These are phyloP conservation scores for Lactarius pseudohatsudake DNA, from an alignment of 768 basidiomycete species.

Conservation along the genomic window DNA sequence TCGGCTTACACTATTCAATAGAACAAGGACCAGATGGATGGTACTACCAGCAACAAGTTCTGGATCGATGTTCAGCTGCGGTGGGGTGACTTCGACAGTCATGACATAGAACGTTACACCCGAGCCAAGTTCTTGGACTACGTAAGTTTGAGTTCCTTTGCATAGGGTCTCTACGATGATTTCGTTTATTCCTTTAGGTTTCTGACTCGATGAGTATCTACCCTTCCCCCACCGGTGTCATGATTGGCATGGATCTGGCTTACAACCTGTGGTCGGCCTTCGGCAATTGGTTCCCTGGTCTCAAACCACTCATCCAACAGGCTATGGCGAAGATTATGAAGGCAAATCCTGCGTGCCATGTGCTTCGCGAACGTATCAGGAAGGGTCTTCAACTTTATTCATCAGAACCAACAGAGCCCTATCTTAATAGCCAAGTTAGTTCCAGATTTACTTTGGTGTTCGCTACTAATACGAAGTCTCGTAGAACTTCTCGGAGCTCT, in stretches of 20 bases:
- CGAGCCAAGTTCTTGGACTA: conserved; percentile 99
- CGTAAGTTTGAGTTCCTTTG: conserved; percentile 43
- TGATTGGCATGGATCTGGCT: conserved; percentile 98
- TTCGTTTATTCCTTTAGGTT: conserved; percentile 46
- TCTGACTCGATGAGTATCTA: conserved; percentile 99
- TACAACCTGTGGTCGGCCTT: conserved; percentile 99
- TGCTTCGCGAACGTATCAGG: conserved; percentile 96
- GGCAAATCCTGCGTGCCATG: conserved; percentile 97
- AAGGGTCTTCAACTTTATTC: conserved; percentile 98
- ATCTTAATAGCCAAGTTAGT: conserved; percentile 87
- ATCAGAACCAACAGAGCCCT: conserved; percentile 98
- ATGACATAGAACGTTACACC: conserved; percentile 98
- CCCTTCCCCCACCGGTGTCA: conserved; percentile 96
- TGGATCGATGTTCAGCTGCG: conserved; percentile 96
- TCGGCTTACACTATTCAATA: conserved; percentile 35
- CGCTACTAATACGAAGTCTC: conserved; percentile 10
- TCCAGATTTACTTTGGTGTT: conserved; percentile 3
- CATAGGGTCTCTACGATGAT: not conserved
- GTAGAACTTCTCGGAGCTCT: conserved; percentile 89
- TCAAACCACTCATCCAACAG: conserved; percentile 97
- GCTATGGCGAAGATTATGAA: conserved; percentile 99
- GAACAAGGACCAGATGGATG: conserved; percentile 94
- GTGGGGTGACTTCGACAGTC: conserved; percentile 99
- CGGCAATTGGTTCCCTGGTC: conserved; percentile 98
- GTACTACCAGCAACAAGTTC: conserved; percentile 98